A percentile compares a stretch with the other conserved stretches of the same genome.
These are phyloP conservation scores for Fusarium sp. DNA, from an alignment of 2,329 filamentous ascomycete species.

Conservation along the genomic window DNA sequence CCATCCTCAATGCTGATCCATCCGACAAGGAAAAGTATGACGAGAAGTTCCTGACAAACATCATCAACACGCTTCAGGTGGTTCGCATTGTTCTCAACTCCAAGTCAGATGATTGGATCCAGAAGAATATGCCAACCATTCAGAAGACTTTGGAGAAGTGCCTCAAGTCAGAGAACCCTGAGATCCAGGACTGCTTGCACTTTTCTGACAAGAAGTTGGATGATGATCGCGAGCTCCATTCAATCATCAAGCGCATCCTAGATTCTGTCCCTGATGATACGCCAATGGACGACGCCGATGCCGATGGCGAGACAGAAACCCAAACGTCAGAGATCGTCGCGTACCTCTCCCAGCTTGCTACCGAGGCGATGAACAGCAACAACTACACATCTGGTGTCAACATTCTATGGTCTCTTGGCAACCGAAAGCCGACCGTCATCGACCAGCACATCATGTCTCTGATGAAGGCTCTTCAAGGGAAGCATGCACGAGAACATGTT, in stretches of 20 bases:
- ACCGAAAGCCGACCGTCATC: conserved; percentile 86
- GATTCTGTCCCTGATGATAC: conserved; percentile 85
- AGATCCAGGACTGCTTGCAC: conserved; percentile 94
- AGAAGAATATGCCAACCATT: conserved; percentile 79
- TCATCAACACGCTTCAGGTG: conserved; percentile 94
- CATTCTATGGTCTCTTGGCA: conserved; percentile 90
- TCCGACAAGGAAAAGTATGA: conserved; percentile 79
- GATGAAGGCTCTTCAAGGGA: conserved; percentile 93
- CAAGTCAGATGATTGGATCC: conserved; percentile 91
- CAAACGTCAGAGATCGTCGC: conserved; percentile 88
- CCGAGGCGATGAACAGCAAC: conserved; percentile 83
- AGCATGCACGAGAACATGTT: conserved; percentile 94
- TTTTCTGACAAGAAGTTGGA: conserved; percentile 76
- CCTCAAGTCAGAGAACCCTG: conserved; percentile 86
- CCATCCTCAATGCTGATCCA: conserved; percentile 69
- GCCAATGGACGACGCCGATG: conserved; percentile 80
- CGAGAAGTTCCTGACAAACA: conserved; percentile 85
- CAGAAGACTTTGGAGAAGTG: conserved; percentile 93
- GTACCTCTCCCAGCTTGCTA: conserved; percentile 86
- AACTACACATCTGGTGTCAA: conserved; percentile 93
- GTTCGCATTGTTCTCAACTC: conserved; percentile 89
- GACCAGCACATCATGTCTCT: conserved; percentile 88
- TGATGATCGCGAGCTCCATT: conserved; percentile 76
- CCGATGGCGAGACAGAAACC: conserved; percentile 84
- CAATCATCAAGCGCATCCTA: conserved; percentile 84